Evolutionary conservation across 805 yeast species (phyloP), one percentile per base, ranked within the genome.

Genomic region (Candida quercuum): DNA sequence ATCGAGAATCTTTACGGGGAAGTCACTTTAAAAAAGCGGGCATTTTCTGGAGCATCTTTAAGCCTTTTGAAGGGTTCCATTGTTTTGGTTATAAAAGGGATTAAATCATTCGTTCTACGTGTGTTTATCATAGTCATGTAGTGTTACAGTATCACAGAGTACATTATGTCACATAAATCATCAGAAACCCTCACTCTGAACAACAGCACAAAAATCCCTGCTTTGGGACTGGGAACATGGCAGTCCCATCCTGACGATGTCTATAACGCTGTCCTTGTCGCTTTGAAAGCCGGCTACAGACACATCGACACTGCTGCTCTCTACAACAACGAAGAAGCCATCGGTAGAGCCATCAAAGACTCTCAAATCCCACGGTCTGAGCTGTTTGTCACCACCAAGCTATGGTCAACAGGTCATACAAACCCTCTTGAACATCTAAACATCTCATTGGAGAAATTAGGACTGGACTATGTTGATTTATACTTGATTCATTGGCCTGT

Each of bases 401-500:
- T 81, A 42, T 74, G 81, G 78, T 59, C 66, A 43, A 61, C 72
- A 14, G 32, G 32, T 29, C 32, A 29, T 29, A 67, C 67, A 45
- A 49, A 57, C 28, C 77, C 77, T 11, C 71, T 52, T 31, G 61
- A 54, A 23, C 81, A 79, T 13, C 57, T 83, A 32, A 69, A 75
- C n/a, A 61, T 58, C 28, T 79, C 87, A 9, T 66, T 84, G 52
- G 48, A 67, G 45, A 74, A 76, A 48, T 66, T 84, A 43, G 77
- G 76, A 1, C 55, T 82, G 47, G 89, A 81, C 36, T 85, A 85
- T 51, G 79, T 85, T 36, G 95, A 85, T 54, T 64, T 85, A 42
- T 76, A 78, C 55, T 69, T 85, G 53, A 69, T 84, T 57, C 94
- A 85, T 60, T 85, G 91, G 91, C 94, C 94, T 5, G 71, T 72